These are phyloP conservation scores for Apiotrichum sp. DNA, from an alignment of 1,284 basidiomycete species.

Conservation along the genomic window DNA sequence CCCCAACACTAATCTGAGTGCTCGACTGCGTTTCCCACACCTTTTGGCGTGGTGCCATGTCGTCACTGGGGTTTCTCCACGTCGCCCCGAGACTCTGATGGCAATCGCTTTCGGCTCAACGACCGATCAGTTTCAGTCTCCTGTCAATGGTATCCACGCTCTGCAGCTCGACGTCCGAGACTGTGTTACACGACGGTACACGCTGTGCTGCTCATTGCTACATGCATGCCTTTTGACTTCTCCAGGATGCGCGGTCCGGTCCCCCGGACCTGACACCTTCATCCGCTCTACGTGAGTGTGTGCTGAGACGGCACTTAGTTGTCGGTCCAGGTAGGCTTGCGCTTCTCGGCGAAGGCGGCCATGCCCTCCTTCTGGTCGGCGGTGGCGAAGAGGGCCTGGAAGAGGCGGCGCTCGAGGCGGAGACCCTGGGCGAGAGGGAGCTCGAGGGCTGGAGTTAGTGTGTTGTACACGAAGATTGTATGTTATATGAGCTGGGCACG, in stretches of 20 bases:
- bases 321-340: conserved; percentile 68
- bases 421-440: conserved; percentile 75
- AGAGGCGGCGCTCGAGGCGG: conserved; percentile 79
- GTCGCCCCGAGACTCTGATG: no score
- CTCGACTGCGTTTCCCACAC: no score
- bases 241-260: neutral
- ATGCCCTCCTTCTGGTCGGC: conserved; percentile 98
- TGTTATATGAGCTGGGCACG: no score
- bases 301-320: conserved; percentile 48
- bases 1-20: no score
- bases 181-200: neutral
- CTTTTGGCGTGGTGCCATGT: no score
- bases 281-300: no score
- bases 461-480: no score
- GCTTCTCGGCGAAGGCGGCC: conserved; percentile 91
- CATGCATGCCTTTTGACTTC: conserved; percentile 1
- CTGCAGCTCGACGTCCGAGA: neutral
- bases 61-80: no score
- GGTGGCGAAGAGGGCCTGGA: conserved; percentile 90
- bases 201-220: neutral
- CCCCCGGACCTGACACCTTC: neutral
- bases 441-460: conserved; percentile 62
- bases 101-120: no score
- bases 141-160: no score
- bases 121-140: no score